Base-by-base conservation (phyloP, 257 asterid genomes). In the Nemophila menziesii region DNA sequence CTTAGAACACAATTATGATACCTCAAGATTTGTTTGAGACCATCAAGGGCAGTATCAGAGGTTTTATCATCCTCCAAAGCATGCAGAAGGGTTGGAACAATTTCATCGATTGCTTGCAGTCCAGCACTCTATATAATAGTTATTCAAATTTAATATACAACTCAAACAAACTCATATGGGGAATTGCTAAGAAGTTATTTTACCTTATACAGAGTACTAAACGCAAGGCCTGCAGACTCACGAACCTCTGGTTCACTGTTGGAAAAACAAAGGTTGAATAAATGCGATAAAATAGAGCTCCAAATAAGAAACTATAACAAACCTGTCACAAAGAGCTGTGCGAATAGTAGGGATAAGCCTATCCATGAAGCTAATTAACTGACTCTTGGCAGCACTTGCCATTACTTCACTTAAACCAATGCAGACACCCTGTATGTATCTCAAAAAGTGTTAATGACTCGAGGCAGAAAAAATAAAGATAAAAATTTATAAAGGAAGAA, bases 41-140 rank as follows among this genome's bases (percentile, higher is more conserved):
- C 98, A 78, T 90, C 96, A 54, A 90, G 92, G 58, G 98, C 98
- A 68, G 94, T 90, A 49, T 85, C 94, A 60, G 98, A 79, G 51
- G 75, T 75, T 68, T 71, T 57, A 44, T 78, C 84, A 62, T 90
- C 92, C 76, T 90, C 98, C 63, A 90, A 51, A 58, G 96, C 96
- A 68, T 76, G 96, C 54, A 90, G 78, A 46, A 90, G 85, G 43
- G 96, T 85, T 14, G 98, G 98, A 44, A 90, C 94, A 61, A 90
- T 90, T 76, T 90, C 98, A 69, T 90, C 98, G 49, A 90, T 81
- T 52, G 98, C 98, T 80, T 85, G 98, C 81, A 90, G 23, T 43
- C 98, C 98, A 77, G 98, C 98, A 72, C 82, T 90, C 98, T 90
- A 62, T 62, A 46, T 41, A 23, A 54, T 56, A 43, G 51, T 17